Base-by-base conservation (phyloP, 106 monocot genomes). In the Acorus gramineus region DNA sequence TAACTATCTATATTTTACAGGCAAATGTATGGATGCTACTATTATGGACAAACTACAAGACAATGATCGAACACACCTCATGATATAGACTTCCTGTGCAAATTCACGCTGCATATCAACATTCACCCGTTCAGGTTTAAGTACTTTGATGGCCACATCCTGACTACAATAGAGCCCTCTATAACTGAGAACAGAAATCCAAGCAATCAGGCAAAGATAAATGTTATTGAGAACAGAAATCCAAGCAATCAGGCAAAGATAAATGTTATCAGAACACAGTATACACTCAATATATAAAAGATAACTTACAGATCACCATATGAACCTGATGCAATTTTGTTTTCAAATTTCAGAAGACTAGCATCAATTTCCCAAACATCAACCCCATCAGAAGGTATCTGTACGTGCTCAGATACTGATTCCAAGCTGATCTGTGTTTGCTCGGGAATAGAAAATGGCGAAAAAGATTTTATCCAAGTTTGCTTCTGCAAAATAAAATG, bases 281-380 rank as follows among this genome's bases (percentile, higher is more conserved):
- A 57, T 63, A 7, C 59, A 48, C 60, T 10, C 9, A 0, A 42
- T 47, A 11, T 43, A 47, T 42, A 4, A 4, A 8, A 4, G 51
- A 53, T 47, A 28, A 80, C 83, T 81, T 83, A 93, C 93, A 89
- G 81, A 67, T 93, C 86, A 28, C 93, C 80, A 73, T 86, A 93
- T 66, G 93, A 83, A 49, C 89, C 93, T 60, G 93, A 93, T 69
- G 89, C 89, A 14, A 93, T 70, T 78, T 86, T 89, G 46, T 76
- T 89, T 65, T 71, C 93, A 73, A 89, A 79, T 55, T 82, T 83
- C 62, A 93, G 77, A 5, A 73, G 71, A 8, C 72, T 67, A 43
- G 79, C 45, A 79, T 89, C 86, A 78, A 93, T 85, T 75, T 93
- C 93, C 93, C 93, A 93, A 42, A 79, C 89, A 81, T 87, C 87